phyloP scores from a whole-genome alignment of 768 basidiomycete species.

The Pleurotus platypus region DNA sequence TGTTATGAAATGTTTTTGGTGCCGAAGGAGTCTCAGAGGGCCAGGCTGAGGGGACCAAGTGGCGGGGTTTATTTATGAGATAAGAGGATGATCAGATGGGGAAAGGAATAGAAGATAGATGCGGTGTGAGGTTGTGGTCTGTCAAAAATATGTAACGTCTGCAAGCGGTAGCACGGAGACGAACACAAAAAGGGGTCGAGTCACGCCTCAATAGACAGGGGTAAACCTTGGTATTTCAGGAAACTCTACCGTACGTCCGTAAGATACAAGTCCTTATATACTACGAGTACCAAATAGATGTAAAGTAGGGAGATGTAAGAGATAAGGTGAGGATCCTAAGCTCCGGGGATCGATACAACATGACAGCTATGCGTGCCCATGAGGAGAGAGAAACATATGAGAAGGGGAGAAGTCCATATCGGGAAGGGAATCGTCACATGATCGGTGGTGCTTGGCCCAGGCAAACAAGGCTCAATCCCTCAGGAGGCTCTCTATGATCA shows the following conservation, averaged over 20 bases:
- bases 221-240: background rate
- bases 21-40: background rate
- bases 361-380: no score
- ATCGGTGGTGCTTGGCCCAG: no score
- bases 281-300: background rate
- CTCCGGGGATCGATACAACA: no score
- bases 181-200: background rate
- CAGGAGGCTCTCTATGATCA: no score
- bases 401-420: no score
- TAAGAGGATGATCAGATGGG: background rate
- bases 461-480: no score
- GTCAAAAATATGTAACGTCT: constrained; percentile 4
- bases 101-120: background rate
- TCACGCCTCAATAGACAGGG: background rate
- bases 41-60: background rate
- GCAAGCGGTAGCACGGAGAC: background rate
- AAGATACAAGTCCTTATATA: background rate
- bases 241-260: background rate
- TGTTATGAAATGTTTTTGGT: no score
- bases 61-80: background rate
- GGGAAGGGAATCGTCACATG: no score
- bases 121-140: background rate
- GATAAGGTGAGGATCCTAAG: no score
- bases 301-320: no score
- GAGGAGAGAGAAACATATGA: no score